Evolutionary conservation across 495 filamentous ascomycete species (phyloP).

Genomic region (Aspergillus ellipticus): DNA sequence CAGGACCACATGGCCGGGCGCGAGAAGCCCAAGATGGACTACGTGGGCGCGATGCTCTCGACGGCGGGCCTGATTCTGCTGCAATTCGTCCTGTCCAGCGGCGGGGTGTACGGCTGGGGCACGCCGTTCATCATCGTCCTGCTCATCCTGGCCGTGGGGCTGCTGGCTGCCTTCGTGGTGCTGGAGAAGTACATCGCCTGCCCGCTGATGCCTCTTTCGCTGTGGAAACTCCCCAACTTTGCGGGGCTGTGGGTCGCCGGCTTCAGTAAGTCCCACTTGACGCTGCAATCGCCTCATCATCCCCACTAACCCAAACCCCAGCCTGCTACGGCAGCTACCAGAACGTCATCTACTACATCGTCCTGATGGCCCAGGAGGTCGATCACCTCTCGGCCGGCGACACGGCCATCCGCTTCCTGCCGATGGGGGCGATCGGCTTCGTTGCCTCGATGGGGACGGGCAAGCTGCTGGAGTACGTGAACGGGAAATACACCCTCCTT

Average conservation of each 20-base stretch:
- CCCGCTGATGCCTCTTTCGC: conserved; percentile 32
- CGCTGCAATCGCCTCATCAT: not conserved
- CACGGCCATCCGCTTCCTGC: conserved; percentile 33
- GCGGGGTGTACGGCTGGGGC: conserved; percentile 43
- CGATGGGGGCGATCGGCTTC: conserved; percentile 36
- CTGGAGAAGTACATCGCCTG: conserved; percentile 31
- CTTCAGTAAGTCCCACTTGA: conserved; percentile 25
- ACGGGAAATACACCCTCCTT: conserved; percentile 33
- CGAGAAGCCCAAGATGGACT: conserved; percentile 29
- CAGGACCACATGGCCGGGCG: conserved; percentile 17
- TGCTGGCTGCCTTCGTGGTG: conserved; percentile 37
- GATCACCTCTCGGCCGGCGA: conserved; percentile 30
- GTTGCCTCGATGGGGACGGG: conserved; percentile 34
- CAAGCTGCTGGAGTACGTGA: conserved; percentile 33
- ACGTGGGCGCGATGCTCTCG: conserved; percentile 30
- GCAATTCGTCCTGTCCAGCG: conserved; percentile 37
- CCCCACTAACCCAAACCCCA: conserved; percentile 15
- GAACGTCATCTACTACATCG: conserved; percentile 39
- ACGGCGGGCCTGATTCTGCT: conserved; percentile 33
- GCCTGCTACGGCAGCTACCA: conserved; percentile 39
- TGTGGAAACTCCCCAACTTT: conserved; percentile 37
- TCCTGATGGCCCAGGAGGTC: conserved; percentile 34
- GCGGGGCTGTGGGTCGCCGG: conserved; percentile 36
- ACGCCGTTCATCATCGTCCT: conserved; percentile 44
- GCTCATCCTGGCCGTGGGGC: conserved; percentile 35